Evolutionary conservation across 2,329 filamentous ascomycete genomes (phyloP), one percentile per base, ranked within the genome.

Genomic region (Bipolaris bicolor): DNA sequence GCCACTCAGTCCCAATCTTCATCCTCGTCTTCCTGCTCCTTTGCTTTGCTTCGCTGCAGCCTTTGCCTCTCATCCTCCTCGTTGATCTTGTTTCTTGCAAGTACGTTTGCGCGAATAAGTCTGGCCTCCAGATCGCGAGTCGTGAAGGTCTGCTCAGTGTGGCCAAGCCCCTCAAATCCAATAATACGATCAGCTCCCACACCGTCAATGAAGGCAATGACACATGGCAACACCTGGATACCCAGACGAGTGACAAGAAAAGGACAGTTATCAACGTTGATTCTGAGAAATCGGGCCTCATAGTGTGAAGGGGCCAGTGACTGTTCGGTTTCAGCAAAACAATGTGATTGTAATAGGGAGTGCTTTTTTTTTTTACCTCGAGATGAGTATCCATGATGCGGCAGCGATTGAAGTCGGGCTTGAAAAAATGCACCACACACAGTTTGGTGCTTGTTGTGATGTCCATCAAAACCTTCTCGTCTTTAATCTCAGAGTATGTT

Each of bases 381-480:
- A 88, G 77, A 70, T 85, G 84, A 47, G 77, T 77, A 68, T 88
- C 86, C 86, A 88, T 88, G 52, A 85, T 81, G 10, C 77, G 76
- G 73, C 86, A 88, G 52, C 86, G 82, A 18, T 82, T 79, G 72
- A 88, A 88, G 67, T 88, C 86, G 2, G 84, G 80, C 67, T 88
- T 86, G 71, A 83, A 85, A 72, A 88, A 88, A 69, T 88, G 86
- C 22, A 88, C 82, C 1, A 88, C 79, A 64, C 83, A 86, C 24
- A 82, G 76, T 58, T 84, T 81, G 11, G 81, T 82, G 46, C 80
- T 79, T 7, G 86, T 88, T 7, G 86, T 87, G 61, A 87, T 84
- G 61, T 85, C 81, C 70, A 88, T 81, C 40, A 88, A 73, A 11
- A 78, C 71, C 69, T 86, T 84, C 69, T 88, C 86, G 58, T 81